Percentiles rank a stretch among this genome's conserved stretches.
Conservation (phyloP, 2,329 filamentous ascomycete genomes). For the Nigrospora sphaerica region DNA sequence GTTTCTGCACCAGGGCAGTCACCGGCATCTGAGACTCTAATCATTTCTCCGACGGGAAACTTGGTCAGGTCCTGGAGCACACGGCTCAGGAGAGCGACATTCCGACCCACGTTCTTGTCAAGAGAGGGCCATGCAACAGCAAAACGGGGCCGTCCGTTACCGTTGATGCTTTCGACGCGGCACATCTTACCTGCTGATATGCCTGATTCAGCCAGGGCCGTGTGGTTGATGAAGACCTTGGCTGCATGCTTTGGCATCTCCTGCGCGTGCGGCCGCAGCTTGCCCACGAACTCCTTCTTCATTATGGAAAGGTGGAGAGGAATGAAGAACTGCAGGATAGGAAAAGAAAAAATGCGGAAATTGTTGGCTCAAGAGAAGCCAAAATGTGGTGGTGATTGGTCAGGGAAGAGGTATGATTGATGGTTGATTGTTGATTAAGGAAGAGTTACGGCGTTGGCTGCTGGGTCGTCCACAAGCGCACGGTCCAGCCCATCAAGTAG, state of each 20-base stretch:
- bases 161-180: conserved; percentile 25
- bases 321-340: too few species aligned
- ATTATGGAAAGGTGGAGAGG: conserved; percentile 1
- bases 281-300: conserved; percentile 9
- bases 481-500: too few species aligned
- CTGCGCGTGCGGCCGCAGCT: conserved; percentile 22
- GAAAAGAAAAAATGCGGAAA: too few species aligned
- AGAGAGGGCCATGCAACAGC: conserved; percentile 43
- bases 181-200: conserved; percentile 25
- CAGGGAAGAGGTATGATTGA: too few species aligned
- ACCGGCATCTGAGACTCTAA: conserved; percentile 51
- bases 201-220: conserved; percentile 18
- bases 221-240: conserved; percentile 23
- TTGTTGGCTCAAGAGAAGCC: too few species aligned
- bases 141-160: conserved; percentile 25
- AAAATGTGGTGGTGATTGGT: too few species aligned
- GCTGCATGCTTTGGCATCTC: conserved; percentile 24
- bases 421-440: too few species aligned
- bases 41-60: conserved; percentile 63
- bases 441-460: too few species aligned
- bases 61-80: conserved; percentile 65
- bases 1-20: conserved; percentile 48
- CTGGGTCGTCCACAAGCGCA: too few species aligned
- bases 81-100: conserved; percentile 66
- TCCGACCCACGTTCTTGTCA: conserved; percentile 54